Percentiles rank a stretch among this genome's conserved stretches.
These are phyloP conservation scores for Phialophora expanda DNA, from an alignment of 2,329 filamentous ascomycete species.

Conservation along the genomic window DNA sequence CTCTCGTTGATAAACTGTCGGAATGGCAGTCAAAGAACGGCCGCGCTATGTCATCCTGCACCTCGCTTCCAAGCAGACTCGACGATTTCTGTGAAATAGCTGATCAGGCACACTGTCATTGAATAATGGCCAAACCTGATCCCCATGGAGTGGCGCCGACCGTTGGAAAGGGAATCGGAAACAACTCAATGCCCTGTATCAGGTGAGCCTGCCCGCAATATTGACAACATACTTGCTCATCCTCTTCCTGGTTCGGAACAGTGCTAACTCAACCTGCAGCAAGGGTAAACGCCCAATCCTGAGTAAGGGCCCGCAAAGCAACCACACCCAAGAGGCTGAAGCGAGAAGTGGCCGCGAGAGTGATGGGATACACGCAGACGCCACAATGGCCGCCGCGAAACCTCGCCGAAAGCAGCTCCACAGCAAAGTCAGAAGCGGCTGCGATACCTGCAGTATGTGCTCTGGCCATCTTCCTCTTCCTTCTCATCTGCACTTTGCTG, in stretches of 20 bases:
- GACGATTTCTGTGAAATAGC: background rate
- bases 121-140: background rate
- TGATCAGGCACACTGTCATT: background rate
- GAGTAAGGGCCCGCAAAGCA: background rate
- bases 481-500: background rate
- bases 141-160: background rate
- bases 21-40: background rate
- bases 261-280: background rate
- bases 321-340: background rate
- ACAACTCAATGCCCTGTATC: background rate
- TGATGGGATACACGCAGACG: background rate
- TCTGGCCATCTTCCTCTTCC: background rate
- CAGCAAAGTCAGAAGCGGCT: constrained; percentile 2
- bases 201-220: background rate
- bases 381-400: background rate
- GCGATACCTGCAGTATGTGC: constrained; percentile 4
- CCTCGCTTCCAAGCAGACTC: background rate
- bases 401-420: constrained; percentile 1
- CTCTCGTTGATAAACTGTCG: background rate
- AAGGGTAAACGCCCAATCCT: background rate
- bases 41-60: background rate
- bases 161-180: background rate
- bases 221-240: background rate
- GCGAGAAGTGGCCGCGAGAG: background rate
- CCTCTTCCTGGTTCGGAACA: no score